Evolutionary conservation across 2,329 filamentous ascomycete species (phyloP).

Genomic region (Colletotrichum sp.): DNA sequence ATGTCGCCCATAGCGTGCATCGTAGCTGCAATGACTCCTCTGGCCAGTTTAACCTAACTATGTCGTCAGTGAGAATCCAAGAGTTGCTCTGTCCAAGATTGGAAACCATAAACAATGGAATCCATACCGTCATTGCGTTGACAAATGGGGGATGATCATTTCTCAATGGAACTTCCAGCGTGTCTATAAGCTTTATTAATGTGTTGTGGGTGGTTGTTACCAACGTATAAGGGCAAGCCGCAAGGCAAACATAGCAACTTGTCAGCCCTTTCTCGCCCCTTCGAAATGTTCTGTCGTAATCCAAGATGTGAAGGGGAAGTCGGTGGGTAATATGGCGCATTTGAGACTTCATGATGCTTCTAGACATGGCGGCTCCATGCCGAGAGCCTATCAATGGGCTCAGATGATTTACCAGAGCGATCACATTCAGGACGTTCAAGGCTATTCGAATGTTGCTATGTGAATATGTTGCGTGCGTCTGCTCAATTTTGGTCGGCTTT

Average conservation of each 20-base stretch:
- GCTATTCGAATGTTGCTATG: not conserved
- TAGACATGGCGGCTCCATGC: not conserved
- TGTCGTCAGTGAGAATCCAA: not conserved
- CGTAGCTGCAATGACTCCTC: no score
- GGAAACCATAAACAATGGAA: not conserved
- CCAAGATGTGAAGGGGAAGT: not conserved
- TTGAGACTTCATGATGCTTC: not conserved
- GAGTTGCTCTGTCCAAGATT: not conserved
- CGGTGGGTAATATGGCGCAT: not conserved
- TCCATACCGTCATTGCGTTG: not conserved
- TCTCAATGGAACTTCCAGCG: not conserved
- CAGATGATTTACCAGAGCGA: not conserved
- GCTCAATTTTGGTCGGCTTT: not conserved
- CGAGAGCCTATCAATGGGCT: not conserved
- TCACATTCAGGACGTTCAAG: not conserved
- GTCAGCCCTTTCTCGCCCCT: not conserved
- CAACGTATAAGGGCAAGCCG: not conserved
- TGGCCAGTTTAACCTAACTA: not conserved
- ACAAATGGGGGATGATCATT: not conserved
- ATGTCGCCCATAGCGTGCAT: no score
- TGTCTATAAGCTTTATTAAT: not conserved
- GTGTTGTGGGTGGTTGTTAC: not conserved
- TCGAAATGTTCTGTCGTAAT: not conserved
- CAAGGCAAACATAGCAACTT: not conserved
- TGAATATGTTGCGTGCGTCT: not conserved